Evolutionary conservation across 345 rosid species (phyloP), one percentile per base, ranked within the genome.

Genomic region (Salix koriyanagi): DNA sequence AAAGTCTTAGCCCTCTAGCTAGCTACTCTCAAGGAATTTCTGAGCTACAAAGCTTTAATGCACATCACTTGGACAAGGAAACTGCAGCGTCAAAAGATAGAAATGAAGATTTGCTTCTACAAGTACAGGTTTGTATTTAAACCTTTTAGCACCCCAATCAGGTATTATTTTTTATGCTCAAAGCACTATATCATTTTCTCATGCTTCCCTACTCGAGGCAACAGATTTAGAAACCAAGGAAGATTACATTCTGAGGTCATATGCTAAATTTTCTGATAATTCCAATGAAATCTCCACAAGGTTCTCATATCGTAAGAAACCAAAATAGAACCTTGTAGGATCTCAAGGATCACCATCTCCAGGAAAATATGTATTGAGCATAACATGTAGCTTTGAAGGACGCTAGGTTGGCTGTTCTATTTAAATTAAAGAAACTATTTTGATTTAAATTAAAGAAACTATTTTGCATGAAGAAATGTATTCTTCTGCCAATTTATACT

Each of bases 81-180:
- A 75, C 34, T 77, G 79, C 80, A 65, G 39, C 67, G n/a, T 61
- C 62, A 16, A 79, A 80, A 60, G 84, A 87, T 41, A 76, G 70
- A 70, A 79, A 83, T 18, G 80, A 88, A 67, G 78, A 80, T 56
- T 74, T 72, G 61, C 84, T 77, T 73, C 74, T 74, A 74, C 80
- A 85, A 80, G 85, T 74, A 81, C 89, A 88, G 92, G 92, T 91
- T 83, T 65, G 72, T 74, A 70, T 60, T 71, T 12, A 65, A 44
- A 67, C 67, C 75, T 74, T 79, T 75, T 67, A 70, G 73, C n/a
- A 28, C 65, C 16, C 25, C 76, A 65, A 14, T 75, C 67, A 44
- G 46, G 26, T 39, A 32, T 25, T 23, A 25, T 6, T 75, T 65
- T 65, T 26, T 30, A 30, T 18, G 50, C 60, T 72, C n/a, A 25